Evolutionary conservation across 768 basidiomycete genomes (phyloP).

Genomic region (Mrakia gelida): DNA sequence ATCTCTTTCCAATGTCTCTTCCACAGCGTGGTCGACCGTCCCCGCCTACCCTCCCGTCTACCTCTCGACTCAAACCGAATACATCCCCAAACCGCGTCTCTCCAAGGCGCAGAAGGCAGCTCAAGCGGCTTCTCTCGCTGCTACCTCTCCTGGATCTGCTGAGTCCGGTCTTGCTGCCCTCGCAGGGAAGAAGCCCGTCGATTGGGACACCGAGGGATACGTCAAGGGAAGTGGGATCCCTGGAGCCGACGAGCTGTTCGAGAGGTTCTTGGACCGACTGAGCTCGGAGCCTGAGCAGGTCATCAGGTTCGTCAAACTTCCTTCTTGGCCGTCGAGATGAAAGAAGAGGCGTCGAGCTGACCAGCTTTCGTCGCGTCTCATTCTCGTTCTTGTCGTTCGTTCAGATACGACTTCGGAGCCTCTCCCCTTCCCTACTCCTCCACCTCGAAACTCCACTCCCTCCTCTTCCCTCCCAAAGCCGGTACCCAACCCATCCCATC

Average conservation of each 20-base stretch:
- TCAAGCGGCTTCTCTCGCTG: constrained; percentile 19
- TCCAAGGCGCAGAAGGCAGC: constrained; percentile 21
- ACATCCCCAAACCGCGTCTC: constrained; percentile 20
- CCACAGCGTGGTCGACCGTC: not conserved
- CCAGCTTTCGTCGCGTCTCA: not conserved
- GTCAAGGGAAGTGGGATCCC: constrained; percentile 63
- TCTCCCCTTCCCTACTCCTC: constrained; percentile 79
- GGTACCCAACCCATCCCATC: constrained; percentile 51
- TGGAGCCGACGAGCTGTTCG: constrained; percentile 73
- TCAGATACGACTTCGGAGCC: constrained; percentile 76
- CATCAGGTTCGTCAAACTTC: constrained; percentile 59
- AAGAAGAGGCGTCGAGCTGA: not conserved
- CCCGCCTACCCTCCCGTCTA: constrained; percentile 35
- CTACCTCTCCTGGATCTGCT: not conserved
- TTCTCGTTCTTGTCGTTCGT: not conserved
- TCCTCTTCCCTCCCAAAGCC: constrained; percentile 63
- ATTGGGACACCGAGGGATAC: constrained; percentile 56
- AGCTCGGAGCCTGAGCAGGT: constrained; percentile 74
- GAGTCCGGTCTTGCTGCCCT: not conserved
- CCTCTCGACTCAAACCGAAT: constrained; percentile 37
- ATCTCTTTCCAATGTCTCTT: not conserved
- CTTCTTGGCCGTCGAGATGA: not conserved
- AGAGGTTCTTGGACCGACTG: constrained; percentile 72
- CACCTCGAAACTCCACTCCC: constrained; percentile 60
- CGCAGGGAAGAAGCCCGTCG: constrained; percentile 16